Evolutionary conservation across 2,329 filamentous ascomycete species (phyloP).

Genomic region (Alternaria rosae): DNA sequence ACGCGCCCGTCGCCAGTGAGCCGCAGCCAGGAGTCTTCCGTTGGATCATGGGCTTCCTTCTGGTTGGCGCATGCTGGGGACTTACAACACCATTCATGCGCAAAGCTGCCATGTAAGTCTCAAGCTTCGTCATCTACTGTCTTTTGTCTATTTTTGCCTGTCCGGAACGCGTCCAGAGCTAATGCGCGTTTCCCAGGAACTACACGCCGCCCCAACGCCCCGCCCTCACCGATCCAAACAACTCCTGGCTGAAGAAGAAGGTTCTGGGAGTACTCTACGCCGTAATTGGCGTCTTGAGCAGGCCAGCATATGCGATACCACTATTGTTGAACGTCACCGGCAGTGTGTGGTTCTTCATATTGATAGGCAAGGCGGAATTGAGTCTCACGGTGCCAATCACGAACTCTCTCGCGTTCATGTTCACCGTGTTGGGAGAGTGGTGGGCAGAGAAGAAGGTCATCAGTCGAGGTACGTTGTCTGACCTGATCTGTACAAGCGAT

Average conservation of each 20-base stretch:
- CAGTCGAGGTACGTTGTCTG: constrained; percentile 69
- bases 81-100: constrained; percentile 91
- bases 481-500: neutral
- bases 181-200: constrained; percentile 44
- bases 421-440: constrained; percentile 94
- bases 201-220: constrained; percentile 65
- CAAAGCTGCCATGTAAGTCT: constrained; percentile 70
- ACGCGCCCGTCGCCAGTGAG: constrained; percentile 33
- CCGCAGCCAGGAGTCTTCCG: constrained; percentile 66
- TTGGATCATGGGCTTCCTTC: constrained; percentile 86
- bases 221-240: constrained; percentile 45
- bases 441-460: constrained; percentile 93
- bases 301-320: constrained; percentile 84
- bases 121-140: neutral
- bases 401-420: constrained; percentile 93
- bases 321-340: constrained; percentile 88
- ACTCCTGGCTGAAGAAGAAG: constrained; percentile 69
- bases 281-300: constrained; percentile 77
- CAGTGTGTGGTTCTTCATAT: constrained; percentile 93
- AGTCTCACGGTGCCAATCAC: constrained; percentile 94
- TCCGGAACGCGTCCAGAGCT: neutral
- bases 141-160: neutral
- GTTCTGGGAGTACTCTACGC: constrained; percentile 73
- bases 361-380: constrained; percentile 91
- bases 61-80: constrained; percentile 92